Evolutionary conservation across 768 basidiomycete species (phyloP).

Genomic region (Trametes cingulata): DNA sequence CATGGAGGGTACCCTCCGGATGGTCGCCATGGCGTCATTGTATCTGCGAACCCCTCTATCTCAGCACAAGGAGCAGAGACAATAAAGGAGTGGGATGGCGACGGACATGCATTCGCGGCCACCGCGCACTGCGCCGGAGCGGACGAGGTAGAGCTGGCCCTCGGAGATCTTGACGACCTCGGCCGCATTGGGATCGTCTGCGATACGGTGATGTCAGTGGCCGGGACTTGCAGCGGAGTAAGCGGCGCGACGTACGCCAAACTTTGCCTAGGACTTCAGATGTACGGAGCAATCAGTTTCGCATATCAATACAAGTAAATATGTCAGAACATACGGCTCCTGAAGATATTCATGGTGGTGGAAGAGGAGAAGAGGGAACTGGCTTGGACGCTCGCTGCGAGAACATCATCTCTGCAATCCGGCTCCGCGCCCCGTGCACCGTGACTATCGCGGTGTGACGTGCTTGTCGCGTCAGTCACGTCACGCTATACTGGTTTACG

Average conservation of each 20-base stretch:
- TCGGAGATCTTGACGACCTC: constrained; percentile 94
- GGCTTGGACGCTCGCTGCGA: constrained; percentile 1
- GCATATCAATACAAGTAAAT: background rate
- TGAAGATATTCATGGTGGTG: constrained; percentile 79
- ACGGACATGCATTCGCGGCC: constrained; percentile 97
- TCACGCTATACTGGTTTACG: background rate
- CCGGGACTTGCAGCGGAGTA: background rate
- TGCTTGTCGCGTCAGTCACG: constrained; percentile 20
- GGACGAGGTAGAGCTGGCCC: constrained; percentile 88
- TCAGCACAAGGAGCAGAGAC: background rate
- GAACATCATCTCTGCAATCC: background rate
- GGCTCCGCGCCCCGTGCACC: constrained; percentile 9
- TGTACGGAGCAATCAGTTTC: constrained; percentile 23
- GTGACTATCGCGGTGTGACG: constrained; percentile 24
- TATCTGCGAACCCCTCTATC: constrained; percentile 54
- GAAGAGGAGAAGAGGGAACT: constrained; percentile 11
- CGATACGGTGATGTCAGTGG: constrained; percentile 31
- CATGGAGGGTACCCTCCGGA: constrained; percentile 76
- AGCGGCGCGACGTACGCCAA: constrained; percentile 71
- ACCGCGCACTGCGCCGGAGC: constrained; percentile 88
- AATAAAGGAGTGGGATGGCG: background rate
- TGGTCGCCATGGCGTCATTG: constrained; percentile 93
- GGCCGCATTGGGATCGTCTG: constrained; percentile 91
- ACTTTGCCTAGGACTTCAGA: constrained; percentile 82
- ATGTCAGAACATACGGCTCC: constrained; percentile 57